A percentile compares a stretch with the other conserved stretches of the same genome.
These are phyloP conservation scores for Fusarium domesticum DNA, from an alignment of 2,329 filamentous ascomycete species.

Conservation along the genomic window DNA sequence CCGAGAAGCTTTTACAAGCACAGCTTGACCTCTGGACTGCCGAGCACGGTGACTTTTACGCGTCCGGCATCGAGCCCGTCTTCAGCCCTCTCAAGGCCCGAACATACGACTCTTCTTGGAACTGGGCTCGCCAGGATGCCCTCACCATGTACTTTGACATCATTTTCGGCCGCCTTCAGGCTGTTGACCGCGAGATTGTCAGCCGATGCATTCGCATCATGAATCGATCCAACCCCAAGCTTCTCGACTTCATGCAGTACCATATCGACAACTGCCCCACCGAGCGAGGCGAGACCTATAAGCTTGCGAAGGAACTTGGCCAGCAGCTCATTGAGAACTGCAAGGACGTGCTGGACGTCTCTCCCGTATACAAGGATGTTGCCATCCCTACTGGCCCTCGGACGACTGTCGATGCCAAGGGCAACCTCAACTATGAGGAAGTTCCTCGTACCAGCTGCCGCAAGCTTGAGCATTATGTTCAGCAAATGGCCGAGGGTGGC, in stretches of 20 bases:
- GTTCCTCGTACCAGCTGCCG: slow-evolving; percentile 82
- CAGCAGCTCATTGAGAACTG: slow-evolving; percentile 96
- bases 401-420: slow-evolving; percentile 87
- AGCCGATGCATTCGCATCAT: slow-evolving; percentile 98
- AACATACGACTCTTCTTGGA: slow-evolving; percentile 98
- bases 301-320: slow-evolving; percentile 93
- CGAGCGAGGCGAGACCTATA: slow-evolving; percentile 94
- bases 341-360: slow-evolving; percentile 78
- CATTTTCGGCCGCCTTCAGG: slow-evolving; percentile 91
- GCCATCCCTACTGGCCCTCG: slow-evolving; percentile 86
- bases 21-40: slow-evolving; percentile 93
- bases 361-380: slow-evolving; percentile 96
- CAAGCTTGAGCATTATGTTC: slow-evolving; percentile 97
- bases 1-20: slow-evolving; percentile 81
- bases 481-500: slow-evolving; percentile 96
- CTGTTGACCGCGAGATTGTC: slow-evolving; percentile 94
- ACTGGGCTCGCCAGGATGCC: slow-evolving; percentile 97
- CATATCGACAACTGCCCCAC: slow-evolving; percentile 99
- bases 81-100: slow-evolving; percentile 93
- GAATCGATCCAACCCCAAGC: slow-evolving; percentile 94
- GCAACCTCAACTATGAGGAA: slow-evolving; percentile 91
- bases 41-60: slow-evolving; percentile 96
- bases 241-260: slow-evolving; percentile 99
- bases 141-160: slow-evolving; percentile 99
- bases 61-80: slow-evolving; percentile 86